Evolutionary conservation across 768 basidiomycete species (phyloP).

Genomic region (Fistulinella prunicolor): DNA sequence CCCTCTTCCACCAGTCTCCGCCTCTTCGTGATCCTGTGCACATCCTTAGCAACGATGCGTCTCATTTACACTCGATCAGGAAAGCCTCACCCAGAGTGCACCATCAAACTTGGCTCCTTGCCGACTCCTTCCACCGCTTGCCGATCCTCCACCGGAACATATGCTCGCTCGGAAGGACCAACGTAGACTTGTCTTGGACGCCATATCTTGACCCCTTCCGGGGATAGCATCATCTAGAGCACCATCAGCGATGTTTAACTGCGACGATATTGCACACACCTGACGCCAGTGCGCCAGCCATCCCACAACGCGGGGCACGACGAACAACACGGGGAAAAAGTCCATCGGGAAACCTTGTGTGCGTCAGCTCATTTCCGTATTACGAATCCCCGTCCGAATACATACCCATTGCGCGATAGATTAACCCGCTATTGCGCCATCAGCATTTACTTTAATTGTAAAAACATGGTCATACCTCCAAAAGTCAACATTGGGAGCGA

Average conservation of each 20-base stretch:
- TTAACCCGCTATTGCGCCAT: conserved; percentile 58
- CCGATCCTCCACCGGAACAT: conserved; percentile 63
- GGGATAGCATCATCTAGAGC: conserved; percentile 85
- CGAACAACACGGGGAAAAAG: conserved; percentile 93
- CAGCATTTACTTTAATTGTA: background rate
- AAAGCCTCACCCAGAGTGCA: conserved; percentile 70
- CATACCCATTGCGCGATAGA: conserved; percentile 89
- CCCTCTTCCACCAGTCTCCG: conserved; percentile 29
- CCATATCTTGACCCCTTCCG: conserved; percentile 93
- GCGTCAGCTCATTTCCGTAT: conserved; percentile 1
- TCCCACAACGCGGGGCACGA: conserved; percentile 87
- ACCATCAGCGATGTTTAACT: conserved; percentile 2
- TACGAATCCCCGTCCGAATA: background rate
- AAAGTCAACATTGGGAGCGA: conserved; percentile 92
- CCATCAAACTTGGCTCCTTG: conserved; percentile 59
- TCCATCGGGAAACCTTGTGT: conserved; percentile 81
- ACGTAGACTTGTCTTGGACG: conserved; percentile 84
- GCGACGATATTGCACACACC: conserved; percentile 36
- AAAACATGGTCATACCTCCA: conserved; percentile 45
- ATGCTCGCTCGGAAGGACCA: conserved; percentile 71
- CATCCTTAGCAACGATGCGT: conserved; percentile 1
- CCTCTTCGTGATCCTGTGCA: conserved; percentile 30
- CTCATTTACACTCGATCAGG: background rate
- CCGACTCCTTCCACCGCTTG: conserved; percentile 48
- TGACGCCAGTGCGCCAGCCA: conserved; percentile 94